These are phyloP conservation scores for Meredithiella fracta DNA, from an alignment of 2,329 filamentous ascomycete species.

Conservation along the genomic window DNA sequence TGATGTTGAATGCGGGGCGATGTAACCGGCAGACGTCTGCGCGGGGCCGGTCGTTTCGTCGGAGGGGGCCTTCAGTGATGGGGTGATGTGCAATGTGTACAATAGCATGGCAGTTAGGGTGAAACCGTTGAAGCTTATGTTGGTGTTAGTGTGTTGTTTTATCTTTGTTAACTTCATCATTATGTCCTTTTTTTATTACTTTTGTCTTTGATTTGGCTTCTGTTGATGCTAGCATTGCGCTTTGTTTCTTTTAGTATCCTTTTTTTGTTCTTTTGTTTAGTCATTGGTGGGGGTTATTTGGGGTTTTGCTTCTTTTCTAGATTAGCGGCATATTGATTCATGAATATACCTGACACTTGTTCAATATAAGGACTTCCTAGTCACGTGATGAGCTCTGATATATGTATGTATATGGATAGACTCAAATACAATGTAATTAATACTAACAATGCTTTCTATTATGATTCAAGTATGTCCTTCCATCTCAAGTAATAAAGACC, in stretches of 20 bases:
- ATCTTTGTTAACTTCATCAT: slow-evolving; percentile 4
- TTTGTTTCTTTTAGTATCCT: slow-evolving; percentile 3
- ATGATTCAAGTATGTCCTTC: too few relatives aligned
- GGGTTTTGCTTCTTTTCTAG: background rate
- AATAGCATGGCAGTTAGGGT: too few relatives aligned
- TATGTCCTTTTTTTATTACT: slow-evolving; percentile 12
- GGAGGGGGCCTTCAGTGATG: too few relatives aligned
- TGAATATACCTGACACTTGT: background rate
- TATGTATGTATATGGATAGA: too few relatives aligned
- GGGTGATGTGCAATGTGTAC: too few relatives aligned
- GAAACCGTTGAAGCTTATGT: too few relatives aligned
- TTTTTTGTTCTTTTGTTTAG: background rate
- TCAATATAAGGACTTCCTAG: background rate
- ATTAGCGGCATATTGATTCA: background rate
- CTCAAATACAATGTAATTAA: too few relatives aligned
- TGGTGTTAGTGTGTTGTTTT: background rate
- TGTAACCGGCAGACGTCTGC: too few relatives aligned
- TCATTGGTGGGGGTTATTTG: background rate
- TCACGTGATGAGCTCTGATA: background rate
- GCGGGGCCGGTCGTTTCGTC: too few relatives aligned
- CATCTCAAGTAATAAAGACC: slow-evolving; percentile 64
- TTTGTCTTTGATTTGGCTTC: slow-evolving; percentile 6
- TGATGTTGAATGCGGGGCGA: too few relatives aligned
- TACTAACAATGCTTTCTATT: too few relatives aligned
- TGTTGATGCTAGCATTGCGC: slow-evolving; percentile 5